These are phyloP conservation scores for Immersiporthe knoxdaviesiana DNA, from an alignment of 2,329 filamentous ascomycete species.

Conservation along the genomic window DNA sequence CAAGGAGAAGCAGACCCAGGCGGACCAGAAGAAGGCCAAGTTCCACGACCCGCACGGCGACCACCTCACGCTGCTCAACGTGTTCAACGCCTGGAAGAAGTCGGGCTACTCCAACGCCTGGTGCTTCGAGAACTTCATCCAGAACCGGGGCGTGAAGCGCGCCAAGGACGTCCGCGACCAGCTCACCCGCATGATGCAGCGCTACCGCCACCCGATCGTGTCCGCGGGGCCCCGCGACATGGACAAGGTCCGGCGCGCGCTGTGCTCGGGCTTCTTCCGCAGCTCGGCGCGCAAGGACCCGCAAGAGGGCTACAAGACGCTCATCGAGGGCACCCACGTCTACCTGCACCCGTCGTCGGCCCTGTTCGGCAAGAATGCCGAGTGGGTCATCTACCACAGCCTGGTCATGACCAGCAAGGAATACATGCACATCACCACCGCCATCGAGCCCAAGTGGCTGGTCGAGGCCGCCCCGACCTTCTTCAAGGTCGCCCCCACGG, in stretches of 20 bases:
- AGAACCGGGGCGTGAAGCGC: conserved; percentile 84
- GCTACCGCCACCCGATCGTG: conserved; percentile 80
- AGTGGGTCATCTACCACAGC: conserved; percentile 93
- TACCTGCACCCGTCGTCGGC: conserved; percentile 92
- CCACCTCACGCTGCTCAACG: conserved; percentile 91
- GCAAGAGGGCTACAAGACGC: conserved; percentile 95
- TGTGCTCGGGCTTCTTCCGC: conserved; percentile 94
- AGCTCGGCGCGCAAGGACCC: conserved; percentile 95
- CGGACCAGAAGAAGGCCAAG: conserved; percentile 96
- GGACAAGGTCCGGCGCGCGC: conserved; percentile 80
- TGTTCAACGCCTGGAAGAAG: conserved; percentile 96
- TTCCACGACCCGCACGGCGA: conserved; percentile 96
- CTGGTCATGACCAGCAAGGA: conserved; percentile 94
- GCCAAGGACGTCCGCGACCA: conserved; percentile 93
- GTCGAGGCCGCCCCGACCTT: conserved; percentile 98
- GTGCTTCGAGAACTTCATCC: conserved; percentile 98
- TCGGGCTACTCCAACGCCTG: conserved; percentile 81
- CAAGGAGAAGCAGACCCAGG: conserved; percentile 94
- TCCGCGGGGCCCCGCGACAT: conserved; percentile 83
- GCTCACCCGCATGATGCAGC: conserved; percentile 89
- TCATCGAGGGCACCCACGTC: conserved; percentile 92
- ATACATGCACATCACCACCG: conserved; percentile 95
- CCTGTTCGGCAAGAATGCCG: conserved; percentile 91
- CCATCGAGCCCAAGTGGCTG: conserved; percentile 91
- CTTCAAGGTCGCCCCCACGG: conserved; percentile 93